Evolutionary conservation across 768 basidiomycete species (phyloP).

Genomic region (Mycena latifolia): DNA sequence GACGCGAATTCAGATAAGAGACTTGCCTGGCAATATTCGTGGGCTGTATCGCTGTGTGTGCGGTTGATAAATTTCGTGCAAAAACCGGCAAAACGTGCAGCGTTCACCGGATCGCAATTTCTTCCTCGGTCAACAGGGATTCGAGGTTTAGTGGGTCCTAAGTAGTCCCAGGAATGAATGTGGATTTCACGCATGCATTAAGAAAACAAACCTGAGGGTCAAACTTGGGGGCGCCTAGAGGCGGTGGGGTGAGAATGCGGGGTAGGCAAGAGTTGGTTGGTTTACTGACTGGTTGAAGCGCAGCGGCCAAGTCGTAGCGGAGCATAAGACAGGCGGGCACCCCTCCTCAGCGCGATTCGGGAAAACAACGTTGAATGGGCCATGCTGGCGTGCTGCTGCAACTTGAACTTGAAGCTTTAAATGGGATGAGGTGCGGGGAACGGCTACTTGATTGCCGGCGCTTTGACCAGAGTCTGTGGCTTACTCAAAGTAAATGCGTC

Average conservation of each 20-base stretch:
- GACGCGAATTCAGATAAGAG: background rate
- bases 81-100: background rate
- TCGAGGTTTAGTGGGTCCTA: constrained; percentile 90
- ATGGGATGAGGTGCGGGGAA: too few relatives aligned
- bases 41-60: constrained; percentile 76
- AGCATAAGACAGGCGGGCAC: background rate
- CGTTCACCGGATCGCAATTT: constrained; percentile 85
- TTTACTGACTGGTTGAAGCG: constrained; percentile 23
- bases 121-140: constrained; percentile 88
- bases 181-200: background rate
- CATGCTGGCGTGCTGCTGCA: too few relatives aligned
- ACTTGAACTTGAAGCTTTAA: too few relatives aligned
- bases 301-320: constrained; percentile 1
- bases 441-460: too few relatives aligned
- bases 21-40: constrained; percentile 82
- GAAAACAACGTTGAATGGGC: constrained; percentile 6
- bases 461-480: too few relatives aligned
- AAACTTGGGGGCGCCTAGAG: constrained; percentile 6
- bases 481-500: too few relatives aligned
- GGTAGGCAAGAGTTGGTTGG: background rate
- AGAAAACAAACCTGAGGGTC: constrained; percentile 22
- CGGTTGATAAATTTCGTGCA: background rate
- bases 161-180: background rate
- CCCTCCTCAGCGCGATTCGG: constrained; percentile 12
- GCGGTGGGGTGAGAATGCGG: background rate